Evolutionary conservation across 208 protist species (phyloP).

Genomic region (Angomonas desouzai): DNA sequence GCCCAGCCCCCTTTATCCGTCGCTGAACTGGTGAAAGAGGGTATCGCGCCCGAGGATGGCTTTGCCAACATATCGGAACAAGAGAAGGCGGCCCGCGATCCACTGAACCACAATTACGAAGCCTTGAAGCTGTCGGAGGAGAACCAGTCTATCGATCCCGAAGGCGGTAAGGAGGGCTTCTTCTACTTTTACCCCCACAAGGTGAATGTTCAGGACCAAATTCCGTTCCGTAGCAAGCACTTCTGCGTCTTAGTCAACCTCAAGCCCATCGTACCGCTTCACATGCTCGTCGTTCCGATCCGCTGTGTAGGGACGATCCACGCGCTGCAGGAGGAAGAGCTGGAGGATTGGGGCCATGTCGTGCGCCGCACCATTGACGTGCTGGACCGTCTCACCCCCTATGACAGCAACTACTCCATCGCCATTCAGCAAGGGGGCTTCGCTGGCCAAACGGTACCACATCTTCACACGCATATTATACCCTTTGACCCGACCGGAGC

Average conservation of each 20-base stretch:
- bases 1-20: slow-evolving; percentile 13
- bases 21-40: slow-evolving; percentile 14
- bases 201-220: slow-evolving; percentile 30
- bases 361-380: slow-evolving; percentile 64
- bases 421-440: slow-evolving; percentile 70
- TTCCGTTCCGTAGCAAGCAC: slow-evolving; percentile 53
- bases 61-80: slow-evolving; percentile 15
- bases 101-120: slow-evolving; percentile 19
- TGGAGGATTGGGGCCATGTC: slow-evolving; percentile 64
- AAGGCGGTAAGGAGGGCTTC: slow-evolving; percentile 1
- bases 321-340: slow-evolving; percentile 58
- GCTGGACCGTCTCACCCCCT: slow-evolving; percentile 22
- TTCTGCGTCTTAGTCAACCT: slow-evolving; percentile 82
- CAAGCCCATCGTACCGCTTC: slow-evolving; percentile 72
- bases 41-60: slow-evolving; percentile 11
- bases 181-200: slow-evolving; percentile 61
- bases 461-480: slow-evolving; percentile 84
- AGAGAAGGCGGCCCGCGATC: slow-evolving; percentile 30
- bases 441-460: slow-evolving; percentile 77
- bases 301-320: slow-evolving; percentile 70
- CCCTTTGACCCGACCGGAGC: slow-evolving; percentile 66
- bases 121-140: slow-evolving; percentile 22
- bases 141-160: slow-evolving; percentile 25
- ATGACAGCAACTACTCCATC: slow-evolving; percentile 42
- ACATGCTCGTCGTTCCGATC: slow-evolving; percentile 81